Base-by-base conservation (phyloP, 106 monocot genomes). In the Dioscorea zingiberensis region DNA sequence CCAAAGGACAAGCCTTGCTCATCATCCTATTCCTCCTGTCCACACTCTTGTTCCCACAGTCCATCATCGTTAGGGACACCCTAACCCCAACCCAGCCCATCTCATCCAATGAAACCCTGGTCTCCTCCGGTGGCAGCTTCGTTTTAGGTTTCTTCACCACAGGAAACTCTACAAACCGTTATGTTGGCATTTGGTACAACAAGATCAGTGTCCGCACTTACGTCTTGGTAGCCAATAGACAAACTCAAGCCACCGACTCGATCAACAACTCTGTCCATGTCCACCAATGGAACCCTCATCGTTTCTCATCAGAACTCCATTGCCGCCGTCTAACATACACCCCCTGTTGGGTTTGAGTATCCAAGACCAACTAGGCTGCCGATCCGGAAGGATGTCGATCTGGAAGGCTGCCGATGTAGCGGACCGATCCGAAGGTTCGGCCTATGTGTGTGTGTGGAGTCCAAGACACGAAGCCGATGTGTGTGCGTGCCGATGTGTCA, bases 221-320 rank as follows among this genome's bases (percentile, higher is more conserved):
- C 19, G 59, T 77, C 4, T 82, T 77, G 82, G 77, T 82, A 26
- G 82, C 82, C 54, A 82, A 82, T 65, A 68, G 73, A 0, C 26
- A 60, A 7, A 21, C 3, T 44, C 69, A 69, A 5, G 25, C 77
- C 13, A 23, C 46, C 0, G 54, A 47, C 59, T 25, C 47, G 27
- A n/a, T 13, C 58, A 14, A 77, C 71, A 7, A 32, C 26, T 19
- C 54, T 82, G 7, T 13, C 27, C 12, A 48, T 77, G 60, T 19
- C 62, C 30, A 12, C 17, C 59, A 38, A 58, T 2, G 82, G 82
- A 16, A 65, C 47, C 17, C 62, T 73, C 27, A 1, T 58, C 23
- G 46, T 77, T 63, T n/a, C 57, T 29, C 25, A 60, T 38, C 7
- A 15, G 57, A 70, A 61, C 10, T 27, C 15, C 29, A 58, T 3